Base-by-base conservation (phyloP, 1,139 yeast genomes). In the Debaryomycetaceae sp. region DNA sequence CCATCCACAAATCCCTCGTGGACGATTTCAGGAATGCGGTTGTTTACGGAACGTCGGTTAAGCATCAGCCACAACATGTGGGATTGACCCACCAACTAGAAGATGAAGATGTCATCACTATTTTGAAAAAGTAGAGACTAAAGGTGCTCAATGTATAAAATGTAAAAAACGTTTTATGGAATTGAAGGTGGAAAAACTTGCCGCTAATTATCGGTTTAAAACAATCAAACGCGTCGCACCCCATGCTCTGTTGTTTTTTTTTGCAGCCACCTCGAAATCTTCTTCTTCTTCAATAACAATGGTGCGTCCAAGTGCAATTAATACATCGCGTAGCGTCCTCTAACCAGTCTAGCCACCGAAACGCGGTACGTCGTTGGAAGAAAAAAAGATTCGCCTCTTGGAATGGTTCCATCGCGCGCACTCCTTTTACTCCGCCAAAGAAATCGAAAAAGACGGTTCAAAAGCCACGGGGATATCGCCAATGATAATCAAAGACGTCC, bases 21-120 rank as follows among this genome's bases (percentile, higher is more conserved):
- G 93, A 81, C 30, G 95, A 92, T 47, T 92, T 92, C 56, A 80
- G 83, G 57, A 80, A 75, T 45, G 97, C 97, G 2, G 69, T 85
- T 39, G 97, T 90, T 1, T 87, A 67, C 49, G 97, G 97, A 25
- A 70, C 83, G 13, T 79, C 93, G 47, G 97, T 87, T 30, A 90
- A 90, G 62, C 98, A 90, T 55, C 96, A 87, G 56, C 97, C 97
- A n/a, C 98, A 90, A 58, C 73, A 77, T 41, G 97, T 87, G 27
- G 98, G 98, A 25, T 66, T 90, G 42, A 56, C 68, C 29, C 98
- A 92, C 58, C 63, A 52, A 7, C 63, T 90, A 42, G 80, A 78
- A 55, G 99, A 90, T 55, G 98, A 90, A 58, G 99, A 90, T 58
- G 98, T 92, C 21, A 93, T 90, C 31, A 87, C 98, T 19, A 85